phyloP scores from a whole-genome alignment of 192 early-diverging fungal species.

The Linnemannia hyalina region DNA sequence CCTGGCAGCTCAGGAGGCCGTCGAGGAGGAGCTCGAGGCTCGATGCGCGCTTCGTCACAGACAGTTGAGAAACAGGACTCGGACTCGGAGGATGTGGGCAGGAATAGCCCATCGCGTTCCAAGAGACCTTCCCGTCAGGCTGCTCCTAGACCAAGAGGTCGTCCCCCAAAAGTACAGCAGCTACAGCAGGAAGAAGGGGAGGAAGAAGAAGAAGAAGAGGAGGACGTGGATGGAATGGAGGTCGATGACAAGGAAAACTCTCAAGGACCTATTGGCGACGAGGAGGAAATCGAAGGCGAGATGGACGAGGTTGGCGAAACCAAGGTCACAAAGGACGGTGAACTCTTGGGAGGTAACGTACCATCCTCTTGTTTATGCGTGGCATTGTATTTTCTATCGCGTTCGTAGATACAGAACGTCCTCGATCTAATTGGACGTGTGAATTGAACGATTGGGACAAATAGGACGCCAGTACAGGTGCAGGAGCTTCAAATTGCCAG shows the following conservation, averaged over 20 bases:
- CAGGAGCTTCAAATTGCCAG: slow-evolving; percentile 81
- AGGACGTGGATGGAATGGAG: background rate
- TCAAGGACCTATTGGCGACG: slow-evolving; percentile 7
- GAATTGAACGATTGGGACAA: background rate
- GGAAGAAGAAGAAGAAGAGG: background rate
- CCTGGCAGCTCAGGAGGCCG: slow-evolving; percentile 22
- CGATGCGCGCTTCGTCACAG: background rate
- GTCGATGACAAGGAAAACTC: slow-evolving; percentile 44
- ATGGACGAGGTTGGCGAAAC: slow-evolving; percentile 71
- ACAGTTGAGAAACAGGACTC: slow-evolving; percentile 32
- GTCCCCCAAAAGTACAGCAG: background rate
- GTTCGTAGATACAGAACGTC: background rate
- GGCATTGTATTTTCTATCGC: background rate
- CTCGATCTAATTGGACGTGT: background rate
- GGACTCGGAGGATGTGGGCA: slow-evolving; percentile 31
- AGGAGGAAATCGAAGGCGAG: slow-evolving; percentile 57
- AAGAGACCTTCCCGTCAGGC: slow-evolving; percentile 15
- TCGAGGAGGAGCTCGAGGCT: slow-evolving; percentile 9
- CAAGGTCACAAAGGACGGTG: slow-evolving; percentile 83
- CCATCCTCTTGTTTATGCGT: background rate
- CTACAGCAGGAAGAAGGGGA: slow-evolving; percentile 1
- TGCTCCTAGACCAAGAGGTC: slow-evolving; percentile 10
- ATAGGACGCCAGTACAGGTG: slow-evolving; percentile 84
- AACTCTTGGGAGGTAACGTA: slow-evolving; percentile 73
- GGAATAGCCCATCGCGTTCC: slow-evolving; percentile 23